Base-by-base conservation (phyloP, 805 yeast genomes). In the Ogataea sp. region DNA sequence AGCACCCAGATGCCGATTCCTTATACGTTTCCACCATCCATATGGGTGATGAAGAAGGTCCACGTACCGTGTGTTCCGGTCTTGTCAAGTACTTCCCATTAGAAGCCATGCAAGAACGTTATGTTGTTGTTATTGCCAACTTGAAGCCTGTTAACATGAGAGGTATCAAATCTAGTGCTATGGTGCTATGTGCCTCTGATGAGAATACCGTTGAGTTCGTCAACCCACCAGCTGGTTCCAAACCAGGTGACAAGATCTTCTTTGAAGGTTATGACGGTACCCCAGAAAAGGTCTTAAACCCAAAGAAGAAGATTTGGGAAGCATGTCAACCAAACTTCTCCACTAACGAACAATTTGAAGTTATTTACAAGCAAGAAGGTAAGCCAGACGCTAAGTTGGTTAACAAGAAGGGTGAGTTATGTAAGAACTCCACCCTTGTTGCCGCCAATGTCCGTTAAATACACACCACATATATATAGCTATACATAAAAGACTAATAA, bases 231-330 rank as follows among this genome's bases (percentile, higher is more conserved):
- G 78, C 75, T 27, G 95, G 88, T 15, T 78, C 96, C 33, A 75
- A 86, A 67, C 80, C 98, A 11, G 99, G 99, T 64, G 98, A 93
- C 64, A 89, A 88, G 71, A 73, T 93, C 46, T 90, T 86, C 76
- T 93, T 93, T 56, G 96, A 88, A 67, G 94, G 87, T 42, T 88
- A 69, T 62, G 83, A 87, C 56, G 85, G 87, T 49, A 79, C 76
- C 40, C 97, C 98, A 49, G 94, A 88, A 65, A 77, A 85, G 55
- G 90, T 80, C 57, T 71, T 93, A 65, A 90, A 90, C 69, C 97
- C 98, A 53, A 93, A 93, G 81, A 93, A 93, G 83, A 93, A 93
- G 75, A 71, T 89, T 46, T 93, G 96, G 94, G 98, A 93, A 73
- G 75, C 89, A 39, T 70, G 84, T 48, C 98, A 93, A 72, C 97